Percentiles rank a stretch among this genome's conserved stretches.
Conservation (phyloP, 2,329 filamentous ascomycete species). For the Phoma sp. region DNA sequence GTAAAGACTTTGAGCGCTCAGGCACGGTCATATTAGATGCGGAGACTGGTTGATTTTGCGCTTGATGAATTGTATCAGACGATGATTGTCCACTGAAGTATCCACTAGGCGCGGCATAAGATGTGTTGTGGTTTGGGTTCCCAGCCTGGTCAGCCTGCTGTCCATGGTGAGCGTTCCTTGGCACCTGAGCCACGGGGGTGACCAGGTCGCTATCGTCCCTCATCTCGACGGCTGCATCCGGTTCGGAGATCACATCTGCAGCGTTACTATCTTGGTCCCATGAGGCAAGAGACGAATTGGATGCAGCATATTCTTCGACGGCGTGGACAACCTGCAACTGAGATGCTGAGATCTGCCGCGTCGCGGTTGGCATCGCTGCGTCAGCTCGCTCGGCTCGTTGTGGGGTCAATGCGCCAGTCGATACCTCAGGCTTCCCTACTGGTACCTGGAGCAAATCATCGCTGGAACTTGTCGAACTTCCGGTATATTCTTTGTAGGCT, state of each 20-base stretch:
- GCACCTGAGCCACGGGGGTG: constrained; percentile 37
- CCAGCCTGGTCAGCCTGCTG: constrained; percentile 26
- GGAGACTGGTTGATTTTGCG: constrained; percentile 22
- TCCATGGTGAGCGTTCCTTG: constrained; percentile 26
- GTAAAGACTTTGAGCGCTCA: constrained; percentile 42
- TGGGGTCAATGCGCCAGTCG: constrained; percentile 13
- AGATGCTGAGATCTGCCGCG: constrained; percentile 24
- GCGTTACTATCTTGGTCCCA: constrained; percentile 38
- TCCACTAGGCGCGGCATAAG: constrained; percentile 19
- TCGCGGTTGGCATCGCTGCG: constrained; percentile 9
- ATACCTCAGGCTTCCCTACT: constrained; percentile 6
- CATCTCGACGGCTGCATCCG: constrained; percentile 32
- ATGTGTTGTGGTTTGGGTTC: constrained; percentile 18
- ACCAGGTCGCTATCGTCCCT: constrained; percentile 34
- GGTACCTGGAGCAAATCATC: constrained; percentile 4
- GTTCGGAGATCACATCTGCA: constrained; percentile 34
- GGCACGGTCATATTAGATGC: constrained; percentile 26
- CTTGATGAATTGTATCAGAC: constrained; percentile 14
- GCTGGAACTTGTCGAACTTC: constrained; percentile 9
- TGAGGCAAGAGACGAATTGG: constrained; percentile 41
- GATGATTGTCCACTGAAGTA: constrained; percentile 18
- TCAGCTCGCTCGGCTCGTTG: constrained; percentile 6
- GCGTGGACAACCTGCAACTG: constrained; percentile 42
- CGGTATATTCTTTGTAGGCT: constrained; percentile 15
- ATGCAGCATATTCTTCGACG: constrained; percentile 37